These are phyloP conservation scores for Nidula microcarpa DNA, from an alignment of 768 basidiomycete genomes.

Conservation along the genomic window DNA sequence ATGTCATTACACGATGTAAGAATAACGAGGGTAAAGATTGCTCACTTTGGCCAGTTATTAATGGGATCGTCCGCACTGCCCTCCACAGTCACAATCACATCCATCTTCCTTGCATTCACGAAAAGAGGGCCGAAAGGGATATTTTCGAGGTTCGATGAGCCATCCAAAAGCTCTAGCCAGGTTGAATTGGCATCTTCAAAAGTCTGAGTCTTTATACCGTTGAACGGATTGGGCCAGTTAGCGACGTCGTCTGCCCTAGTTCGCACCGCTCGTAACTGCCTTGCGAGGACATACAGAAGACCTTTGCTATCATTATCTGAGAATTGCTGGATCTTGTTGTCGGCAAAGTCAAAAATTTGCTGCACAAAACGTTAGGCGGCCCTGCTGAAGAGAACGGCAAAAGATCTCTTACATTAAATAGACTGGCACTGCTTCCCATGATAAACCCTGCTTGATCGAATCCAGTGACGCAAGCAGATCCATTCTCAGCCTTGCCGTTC, in stretches of 20 bases:
- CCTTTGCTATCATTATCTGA: slow-evolving; percentile 28
- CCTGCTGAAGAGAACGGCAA: background rate
- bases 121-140: slow-evolving; percentile 71
- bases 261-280: slow-evolving; percentile 44
- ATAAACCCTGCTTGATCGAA: slow-evolving; percentile 77
- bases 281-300: slow-evolving; percentile 44
- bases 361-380: slow-evolving; percentile 10
- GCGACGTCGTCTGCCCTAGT: slow-evolving; percentile 58
- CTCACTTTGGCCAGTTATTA: slow-evolving; percentile 66
- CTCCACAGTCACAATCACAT: slow-evolving; percentile 77
- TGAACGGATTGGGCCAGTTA: slow-evolving; percentile 67
- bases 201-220: slow-evolving; percentile 39
- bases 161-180: slow-evolving; percentile 68
- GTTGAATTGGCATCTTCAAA: slow-evolving; percentile 51
- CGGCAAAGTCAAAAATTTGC: slow-evolving; percentile 48
- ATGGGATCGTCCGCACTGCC: slow-evolving; percentile 50
- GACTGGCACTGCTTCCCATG: slow-evolving; percentile 70
- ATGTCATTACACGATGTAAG: background rate
- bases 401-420: slow-evolving; percentile 51
- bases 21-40: background rate
- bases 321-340: slow-evolving; percentile 37
- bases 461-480: slow-evolving; percentile 61
- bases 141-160: slow-evolving; percentile 66
- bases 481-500: slow-evolving; percentile 52
- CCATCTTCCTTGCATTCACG: slow-evolving; percentile 63